phyloP scores from a whole-genome alignment of 306 rosid species.

The Erythrophleum fordii region DNA sequence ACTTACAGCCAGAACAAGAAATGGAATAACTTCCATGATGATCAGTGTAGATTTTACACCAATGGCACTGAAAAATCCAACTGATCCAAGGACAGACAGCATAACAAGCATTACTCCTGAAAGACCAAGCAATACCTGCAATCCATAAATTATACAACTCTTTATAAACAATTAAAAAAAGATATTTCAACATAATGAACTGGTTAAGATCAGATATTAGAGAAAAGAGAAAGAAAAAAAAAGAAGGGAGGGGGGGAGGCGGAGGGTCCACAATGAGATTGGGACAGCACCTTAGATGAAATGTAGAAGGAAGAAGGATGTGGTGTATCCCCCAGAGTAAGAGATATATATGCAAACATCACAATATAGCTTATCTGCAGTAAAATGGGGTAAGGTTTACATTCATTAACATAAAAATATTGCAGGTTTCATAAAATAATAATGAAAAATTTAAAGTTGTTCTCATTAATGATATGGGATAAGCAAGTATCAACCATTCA shows the following conservation, averaged over 20 bases:
- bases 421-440: conserved; percentile 24
- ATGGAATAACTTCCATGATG: conserved; percentile 99
- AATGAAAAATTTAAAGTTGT: background rate
- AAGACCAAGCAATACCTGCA: conserved; percentile 92
- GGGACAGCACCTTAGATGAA: conserved; percentile 83
- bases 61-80: conserved; percentile 86
- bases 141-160: conserved; percentile 34
- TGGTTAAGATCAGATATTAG: conserved; percentile 14
- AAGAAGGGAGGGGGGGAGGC: too few species aligned
- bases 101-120: conserved; percentile 90
- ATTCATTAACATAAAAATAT: conserved; percentile 3
- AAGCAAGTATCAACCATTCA: conserved; percentile 11
- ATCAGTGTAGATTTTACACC: conserved; percentile 95
- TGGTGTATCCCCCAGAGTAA: conserved; percentile 91
- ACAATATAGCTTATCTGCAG: conserved; percentile 98
- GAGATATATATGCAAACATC: conserved; percentile 97
- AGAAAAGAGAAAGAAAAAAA: background rate
- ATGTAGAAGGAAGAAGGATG: conserved; percentile 69
- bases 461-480: background rate
- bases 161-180: conserved; percentile 17
- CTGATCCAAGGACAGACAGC: conserved; percentile 96
- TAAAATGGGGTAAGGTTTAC: conserved; percentile 28
- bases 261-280: conserved; percentile 10
- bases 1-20: conserved; percentile 98
- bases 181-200: conserved; percentile 20